phyloP scores from a whole-genome alignment of 1,284 basidiomycete genomes.

The Boletus sp. region DNA sequence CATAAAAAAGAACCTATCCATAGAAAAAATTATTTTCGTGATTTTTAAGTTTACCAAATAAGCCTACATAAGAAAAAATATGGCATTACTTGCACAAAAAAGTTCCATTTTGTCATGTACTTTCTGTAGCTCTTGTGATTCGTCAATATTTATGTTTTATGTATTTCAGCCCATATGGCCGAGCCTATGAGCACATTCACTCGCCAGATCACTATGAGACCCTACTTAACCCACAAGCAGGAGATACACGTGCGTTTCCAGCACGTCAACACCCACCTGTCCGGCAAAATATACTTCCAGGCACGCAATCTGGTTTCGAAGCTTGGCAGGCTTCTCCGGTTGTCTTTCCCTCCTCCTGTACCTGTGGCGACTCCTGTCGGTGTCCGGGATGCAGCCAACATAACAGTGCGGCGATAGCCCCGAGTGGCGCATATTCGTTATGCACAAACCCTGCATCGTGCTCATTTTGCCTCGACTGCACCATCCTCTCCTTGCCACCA shows the following conservation, averaged over 20 bases:
- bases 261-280: slow-evolving; percentile 18
- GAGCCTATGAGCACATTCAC: slow-evolving; percentile 50
- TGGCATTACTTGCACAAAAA: slow-evolving; percentile 51
- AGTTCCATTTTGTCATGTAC: too few relatives aligned
- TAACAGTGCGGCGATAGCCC: slow-evolving; percentile 32
- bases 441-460: slow-evolving; percentile 49
- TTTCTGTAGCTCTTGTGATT: too few relatives aligned
- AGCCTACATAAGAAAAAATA: too few relatives aligned
- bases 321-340: slow-evolving; percentile 23
- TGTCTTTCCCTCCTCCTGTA: slow-evolving; percentile 40
- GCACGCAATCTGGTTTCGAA: slow-evolving; percentile 21
- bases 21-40: too few relatives aligned
- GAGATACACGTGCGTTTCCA: slow-evolving; percentile 19
- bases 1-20: too few relatives aligned
- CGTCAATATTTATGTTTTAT: too few relatives aligned
- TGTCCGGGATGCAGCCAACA: slow-evolving; percentile 54
- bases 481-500: slow-evolving; percentile 45
- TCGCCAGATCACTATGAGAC: slow-evolving; percentile 30
- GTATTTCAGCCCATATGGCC: slow-evolving; percentile 58
- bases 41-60: too few relatives aligned
- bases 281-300: slow-evolving; percentile 15
- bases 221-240: slow-evolving; percentile 18
- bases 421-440: slow-evolving; percentile 32
- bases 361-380: slow-evolving; percentile 50
- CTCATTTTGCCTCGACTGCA: slow-evolving; percentile 56